A percentile compares a stretch with the other conserved stretches of the same genome.
Evolutionary conservation across 2,329 filamentous ascomycete species (phyloP).

Genomic region (Xylariaceae sp.): DNA sequence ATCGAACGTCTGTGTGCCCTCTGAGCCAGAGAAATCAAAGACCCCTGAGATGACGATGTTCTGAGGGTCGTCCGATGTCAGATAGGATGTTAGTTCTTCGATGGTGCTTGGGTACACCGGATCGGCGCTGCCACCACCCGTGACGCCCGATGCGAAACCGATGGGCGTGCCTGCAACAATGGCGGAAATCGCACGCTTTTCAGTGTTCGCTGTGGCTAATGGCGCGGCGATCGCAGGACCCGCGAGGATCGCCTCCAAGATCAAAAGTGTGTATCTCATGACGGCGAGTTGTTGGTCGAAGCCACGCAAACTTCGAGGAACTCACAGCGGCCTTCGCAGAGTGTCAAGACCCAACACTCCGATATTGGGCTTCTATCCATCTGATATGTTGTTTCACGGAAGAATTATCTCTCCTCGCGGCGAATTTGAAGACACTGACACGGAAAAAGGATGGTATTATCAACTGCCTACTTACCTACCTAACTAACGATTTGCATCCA

Average conservation of each 20-base stretch:
- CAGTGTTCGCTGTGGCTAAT: background rate
- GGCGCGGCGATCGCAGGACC: background rate
- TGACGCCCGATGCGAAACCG: slow-evolving; percentile 47
- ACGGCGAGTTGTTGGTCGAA: background rate
- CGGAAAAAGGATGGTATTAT: background rate
- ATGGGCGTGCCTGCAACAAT: slow-evolving; percentile 33
- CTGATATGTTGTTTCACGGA: background rate
- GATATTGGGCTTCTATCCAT: background rate
- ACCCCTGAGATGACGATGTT: slow-evolving; percentile 55
- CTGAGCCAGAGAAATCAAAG: slow-evolving; percentile 51
- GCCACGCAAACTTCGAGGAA: background rate
- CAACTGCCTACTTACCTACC: background rate
- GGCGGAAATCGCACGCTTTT: background rate
- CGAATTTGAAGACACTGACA: background rate
- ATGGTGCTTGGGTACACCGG: slow-evolving; percentile 50
- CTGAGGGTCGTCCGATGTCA: slow-evolving; percentile 48
- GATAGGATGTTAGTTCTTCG: slow-evolving; percentile 54
- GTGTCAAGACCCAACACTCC: background rate
- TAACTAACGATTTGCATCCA: background rate
- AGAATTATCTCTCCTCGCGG: background rate
- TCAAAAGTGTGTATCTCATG: background rate
- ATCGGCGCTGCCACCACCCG: slow-evolving; percentile 52
- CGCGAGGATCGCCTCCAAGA: background rate
- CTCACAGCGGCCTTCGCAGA: background rate
- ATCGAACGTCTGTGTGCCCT: slow-evolving; percentile 51